Evolutionary conservation across 768 basidiomycete genomes (phyloP).

Genomic region (Russula earlei): DNA sequence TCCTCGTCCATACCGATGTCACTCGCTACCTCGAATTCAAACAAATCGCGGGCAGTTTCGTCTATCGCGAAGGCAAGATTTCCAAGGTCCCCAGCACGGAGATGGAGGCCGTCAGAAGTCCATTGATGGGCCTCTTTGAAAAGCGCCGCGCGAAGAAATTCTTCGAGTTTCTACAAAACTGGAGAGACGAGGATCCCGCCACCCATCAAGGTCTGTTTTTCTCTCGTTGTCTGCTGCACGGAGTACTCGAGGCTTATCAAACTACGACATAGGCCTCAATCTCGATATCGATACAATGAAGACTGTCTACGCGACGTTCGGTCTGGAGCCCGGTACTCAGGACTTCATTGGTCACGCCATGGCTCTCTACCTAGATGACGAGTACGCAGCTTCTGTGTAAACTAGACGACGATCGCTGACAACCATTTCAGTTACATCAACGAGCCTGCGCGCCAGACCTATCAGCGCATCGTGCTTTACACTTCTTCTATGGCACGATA

Average conservation of each 20-base stretch:
- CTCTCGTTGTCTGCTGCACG: not conserved
- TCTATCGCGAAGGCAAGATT: constrained; percentile 93
- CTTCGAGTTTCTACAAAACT: constrained; percentile 92
- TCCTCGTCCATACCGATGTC: constrained; percentile 98
- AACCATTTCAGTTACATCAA: constrained; percentile 66
- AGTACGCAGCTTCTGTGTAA: constrained; percentile 44
- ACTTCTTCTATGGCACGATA: constrained; percentile 98
- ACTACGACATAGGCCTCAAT: constrained; percentile 53
- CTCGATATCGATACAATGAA: constrained; percentile 91
- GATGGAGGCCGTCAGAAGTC: constrained; percentile 90
- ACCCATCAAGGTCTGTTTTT: constrained; percentile 83
- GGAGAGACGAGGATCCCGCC: constrained; percentile 91
- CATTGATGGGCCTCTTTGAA: constrained; percentile 99
- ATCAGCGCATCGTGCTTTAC: constrained; percentile 94
- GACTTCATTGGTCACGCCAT: constrained; percentile 99
- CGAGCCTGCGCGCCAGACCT: constrained; percentile 81
- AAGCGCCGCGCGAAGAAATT: constrained; percentile 98
- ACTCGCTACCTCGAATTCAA: constrained; percentile 99
- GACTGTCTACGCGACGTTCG: constrained; percentile 92
- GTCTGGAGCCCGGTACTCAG: constrained; percentile 92
- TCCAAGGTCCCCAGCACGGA: constrained; percentile 97
- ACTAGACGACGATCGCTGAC: not conserved
- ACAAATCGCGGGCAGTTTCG: constrained; percentile 97
- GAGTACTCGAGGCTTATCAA: not conserved
- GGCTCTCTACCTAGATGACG: constrained; percentile 96